phyloP scores from a whole-genome alignment of 164 flowering plant species.

The Dillenia suffruticosa region DNA sequence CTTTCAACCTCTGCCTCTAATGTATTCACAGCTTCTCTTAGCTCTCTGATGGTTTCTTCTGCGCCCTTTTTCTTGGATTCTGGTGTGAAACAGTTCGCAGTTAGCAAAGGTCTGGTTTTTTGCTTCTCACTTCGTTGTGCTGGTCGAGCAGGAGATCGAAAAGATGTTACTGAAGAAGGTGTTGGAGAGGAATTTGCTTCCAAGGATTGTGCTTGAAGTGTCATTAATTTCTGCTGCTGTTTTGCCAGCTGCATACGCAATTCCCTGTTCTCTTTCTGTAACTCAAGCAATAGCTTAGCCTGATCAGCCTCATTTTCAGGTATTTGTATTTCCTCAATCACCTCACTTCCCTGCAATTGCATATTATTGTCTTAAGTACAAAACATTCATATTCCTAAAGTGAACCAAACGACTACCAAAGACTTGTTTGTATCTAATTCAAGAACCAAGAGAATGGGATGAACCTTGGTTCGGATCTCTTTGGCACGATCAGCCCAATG shows the following conservation, averaged over 20 bases:
- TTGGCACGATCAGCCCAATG: slow-evolving; percentile 98
- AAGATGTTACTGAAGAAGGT: slow-evolving; percentile 53
- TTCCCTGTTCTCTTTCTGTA: slow-evolving; percentile 85
- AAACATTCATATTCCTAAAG: too few species aligned
- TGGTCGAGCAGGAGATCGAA: slow-evolving; percentile 51
- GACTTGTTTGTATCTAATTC: too few species aligned
- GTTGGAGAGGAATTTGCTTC: slow-evolving; percentile 67
- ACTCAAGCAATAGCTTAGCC: slow-evolving; percentile 67
- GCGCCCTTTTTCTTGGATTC: slow-evolving; percentile 48
- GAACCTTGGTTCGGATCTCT: slow-evolving; percentile 82
- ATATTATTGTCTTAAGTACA: neutral
- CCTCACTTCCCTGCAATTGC: slow-evolving; percentile 39
- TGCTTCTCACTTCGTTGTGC: slow-evolving; percentile 41
- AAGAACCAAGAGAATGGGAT: neutral
- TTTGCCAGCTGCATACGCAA: slow-evolving; percentile 63
- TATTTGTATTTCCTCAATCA: slow-evolving; percentile 44
- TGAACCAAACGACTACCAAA: too few species aligned
- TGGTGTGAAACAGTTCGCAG: slow-evolving; percentile 66
- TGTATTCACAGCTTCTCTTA: slow-evolving; percentile 40
- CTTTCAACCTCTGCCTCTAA: slow-evolving; percentile 65
- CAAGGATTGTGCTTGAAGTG: slow-evolving; percentile 59
- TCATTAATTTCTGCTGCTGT: slow-evolving; percentile 65
- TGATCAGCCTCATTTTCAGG: slow-evolving; percentile 64
- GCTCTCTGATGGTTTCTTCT: slow-evolving; percentile 44
- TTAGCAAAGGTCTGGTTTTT: slow-evolving; percentile 38